Base-by-base conservation (phyloP, 2,329 filamentous ascomycete genomes). In the Emergomyces africanus region DNA sequence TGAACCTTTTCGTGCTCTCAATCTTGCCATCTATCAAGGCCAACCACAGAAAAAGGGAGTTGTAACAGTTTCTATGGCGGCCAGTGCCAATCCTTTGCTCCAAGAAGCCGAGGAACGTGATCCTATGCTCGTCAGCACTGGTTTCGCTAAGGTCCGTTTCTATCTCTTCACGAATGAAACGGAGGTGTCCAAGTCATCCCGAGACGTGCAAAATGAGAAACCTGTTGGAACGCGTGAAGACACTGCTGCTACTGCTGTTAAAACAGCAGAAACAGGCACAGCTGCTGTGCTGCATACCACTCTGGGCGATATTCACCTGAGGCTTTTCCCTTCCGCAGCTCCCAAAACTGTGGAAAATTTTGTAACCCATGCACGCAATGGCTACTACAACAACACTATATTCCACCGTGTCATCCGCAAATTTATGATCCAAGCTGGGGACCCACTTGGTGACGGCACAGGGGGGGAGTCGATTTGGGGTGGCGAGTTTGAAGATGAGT, bases 281-380 rank as follows among this genome's bases (percentile, higher is more conserved):
- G 84, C 85, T 0, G 95, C 92, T 0, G 82, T 92, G 58, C 80
- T 99, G 3, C 95, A 99, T 76, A 99, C 94, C 1, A 95, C 86
- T 0, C 88, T 90, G 69, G 94, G 94, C 66, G 94, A 99, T 73
- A 95, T 99, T 62, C 87, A 94, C 64, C 83, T 99, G 62, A 88
- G 92, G 3, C 81, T 99, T 15, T 99, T 94, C 78, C 92, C 94
- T 1, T 88, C 94, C 62, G 89, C 89, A 2, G 92, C 94, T 10
- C 94, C 95, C 37, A 95, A 92, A 71, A 85, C 95, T 0, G 92
- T 99, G 3, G 94, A 99, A 75, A 99, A 99, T 73, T 99, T 99
- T 71, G 89, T 95, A 59, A 95, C 90, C 0, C 94, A 97, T 68
- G 83, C 90, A 2, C 87, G 86, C 67, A 87, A 85, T 60, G 90